A percentile compares a stretch with the other conserved stretches of the same genome.
phyloP scores from a whole-genome alignment of 768 basidiomycete genomes.

The Ramaria sp. region DNA sequence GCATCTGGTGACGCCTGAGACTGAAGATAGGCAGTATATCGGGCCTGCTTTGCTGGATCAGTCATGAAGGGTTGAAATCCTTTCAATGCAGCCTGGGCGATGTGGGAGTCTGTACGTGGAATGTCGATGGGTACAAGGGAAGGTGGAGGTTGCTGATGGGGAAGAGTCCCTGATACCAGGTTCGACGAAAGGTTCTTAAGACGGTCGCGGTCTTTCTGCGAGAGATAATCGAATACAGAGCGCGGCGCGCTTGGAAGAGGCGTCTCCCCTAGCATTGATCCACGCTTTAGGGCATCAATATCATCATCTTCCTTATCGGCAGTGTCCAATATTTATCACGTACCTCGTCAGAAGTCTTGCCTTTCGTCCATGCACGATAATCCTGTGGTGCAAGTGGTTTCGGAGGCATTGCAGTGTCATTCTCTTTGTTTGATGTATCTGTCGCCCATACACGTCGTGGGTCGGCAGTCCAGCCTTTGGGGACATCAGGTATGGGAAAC shows the following conservation, averaged over 20 bases:
- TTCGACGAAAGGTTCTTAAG: slow-evolving; percentile 47
- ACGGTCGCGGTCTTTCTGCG: slow-evolving; percentile 83
- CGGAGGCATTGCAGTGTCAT: slow-evolving; percentile 9
- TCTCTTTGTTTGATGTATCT: slow-evolving; percentile 23
- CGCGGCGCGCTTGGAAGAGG: slow-evolving; percentile 55
- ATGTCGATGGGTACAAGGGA: slow-evolving; percentile 29
- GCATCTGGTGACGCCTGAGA: slow-evolving; percentile 45
- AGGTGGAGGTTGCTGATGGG: slow-evolving; percentile 16
- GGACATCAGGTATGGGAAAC: slow-evolving; percentile 78
- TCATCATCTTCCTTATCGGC: background rate
- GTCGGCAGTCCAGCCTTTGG: slow-evolving; percentile 76
- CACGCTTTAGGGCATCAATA: slow-evolving; percentile 44
- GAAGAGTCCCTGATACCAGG: slow-evolving; percentile 14
- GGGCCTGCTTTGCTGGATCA: slow-evolving; percentile 68
- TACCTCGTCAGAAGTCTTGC: slow-evolving; percentile 66
- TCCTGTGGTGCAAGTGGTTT: slow-evolving; percentile 15
- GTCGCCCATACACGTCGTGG: slow-evolving; percentile 65
- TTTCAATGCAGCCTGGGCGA: slow-evolving; percentile 75
- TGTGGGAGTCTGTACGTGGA: slow-evolving; percentile 58
- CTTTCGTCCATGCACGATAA: slow-evolving; percentile 39
- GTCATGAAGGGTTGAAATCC: slow-evolving; percentile 86
- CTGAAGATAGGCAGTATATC: slow-evolving; percentile 74
- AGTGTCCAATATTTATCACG: slow-evolving; percentile 16
- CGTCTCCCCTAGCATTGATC: slow-evolving; percentile 72
- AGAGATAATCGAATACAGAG: slow-evolving; percentile 92